Conservation (phyloP, 1,284 basidiomycete species). For the Lignosus rhinocerotis region DNA sequence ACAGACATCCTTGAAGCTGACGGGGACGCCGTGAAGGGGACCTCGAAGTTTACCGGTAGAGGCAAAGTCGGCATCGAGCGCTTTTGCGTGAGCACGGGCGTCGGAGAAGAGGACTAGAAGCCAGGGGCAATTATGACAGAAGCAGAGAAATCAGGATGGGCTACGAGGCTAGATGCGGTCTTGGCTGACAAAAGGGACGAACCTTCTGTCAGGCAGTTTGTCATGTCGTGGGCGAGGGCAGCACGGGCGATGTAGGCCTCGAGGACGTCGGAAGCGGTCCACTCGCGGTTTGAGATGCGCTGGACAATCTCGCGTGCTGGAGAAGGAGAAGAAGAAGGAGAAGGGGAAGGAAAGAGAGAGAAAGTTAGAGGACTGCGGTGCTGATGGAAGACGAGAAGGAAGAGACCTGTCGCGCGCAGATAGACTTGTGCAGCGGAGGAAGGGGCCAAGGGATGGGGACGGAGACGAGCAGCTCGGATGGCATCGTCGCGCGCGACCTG, state of each 20-base stretch:
- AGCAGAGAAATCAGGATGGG: not conserved
- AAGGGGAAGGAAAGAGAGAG: not conserved
- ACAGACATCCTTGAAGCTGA: constrained; percentile 77
- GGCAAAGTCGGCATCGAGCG: constrained; percentile 68
- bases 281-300: constrained; percentile 56
- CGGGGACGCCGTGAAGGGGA: constrained; percentile 80
- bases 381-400: not conserved
- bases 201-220: constrained; percentile 84
- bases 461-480: constrained; percentile 24
- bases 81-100: constrained; percentile 61
- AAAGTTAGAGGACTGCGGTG: constrained; percentile 7
- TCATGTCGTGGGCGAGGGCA: constrained; percentile 59
- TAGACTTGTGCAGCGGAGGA: constrained; percentile 21
- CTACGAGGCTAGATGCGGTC: not conserved
- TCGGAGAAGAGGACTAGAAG: constrained; percentile 65
- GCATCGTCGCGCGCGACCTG: constrained; percentile 35
- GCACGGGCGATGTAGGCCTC: constrained; percentile 75
- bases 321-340: not conserved
- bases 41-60: constrained; percentile 63
- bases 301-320: constrained; percentile 64
- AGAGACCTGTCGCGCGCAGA: constrained; percentile 32
- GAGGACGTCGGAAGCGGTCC: constrained; percentile 74
- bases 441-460: constrained; percentile 22
- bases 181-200: not conserved
- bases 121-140: not conserved